These are phyloP conservation scores for Dillenia turbinata DNA, from an alignment of 164 flowering plant species.

Conservation along the genomic window DNA sequence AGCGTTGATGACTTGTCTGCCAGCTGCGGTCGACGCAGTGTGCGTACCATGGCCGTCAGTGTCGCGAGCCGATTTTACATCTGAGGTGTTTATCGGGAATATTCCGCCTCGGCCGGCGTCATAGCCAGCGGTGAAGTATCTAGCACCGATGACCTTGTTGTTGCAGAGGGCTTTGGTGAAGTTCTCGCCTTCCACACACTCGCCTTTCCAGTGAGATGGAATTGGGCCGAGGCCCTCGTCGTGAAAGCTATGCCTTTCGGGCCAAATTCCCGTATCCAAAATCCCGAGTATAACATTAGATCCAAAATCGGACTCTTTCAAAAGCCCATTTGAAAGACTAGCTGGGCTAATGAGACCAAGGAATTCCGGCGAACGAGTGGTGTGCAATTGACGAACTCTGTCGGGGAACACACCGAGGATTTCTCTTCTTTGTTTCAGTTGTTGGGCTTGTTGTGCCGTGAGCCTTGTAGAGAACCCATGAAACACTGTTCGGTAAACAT, in stretches of 20 bases:
- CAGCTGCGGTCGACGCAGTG: slow-evolving; percentile 60
- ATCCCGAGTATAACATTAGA: slow-evolving; percentile 45
- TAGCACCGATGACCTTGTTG: slow-evolving; percentile 46
- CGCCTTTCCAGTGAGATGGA: slow-evolving; percentile 49
- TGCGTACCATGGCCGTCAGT: slow-evolving; percentile 58
- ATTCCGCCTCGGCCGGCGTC: slow-evolving; percentile 12
- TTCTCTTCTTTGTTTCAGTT: slow-evolving; percentile 16
- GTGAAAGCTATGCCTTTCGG: slow-evolving; percentile 45
- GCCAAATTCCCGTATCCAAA: slow-evolving; percentile 57
- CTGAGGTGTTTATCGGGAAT: slow-evolving; percentile 3
- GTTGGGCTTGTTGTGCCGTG: slow-evolving; percentile 22
- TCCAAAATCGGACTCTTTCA: slow-evolving; percentile 38
- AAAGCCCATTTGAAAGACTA: not conserved
- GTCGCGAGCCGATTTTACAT: slow-evolving; percentile 29
- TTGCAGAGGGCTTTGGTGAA: slow-evolving; percentile 37
- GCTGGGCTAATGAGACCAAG: slow-evolving; percentile 27
- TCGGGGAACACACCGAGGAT: slow-evolving; percentile 36
- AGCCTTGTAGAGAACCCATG: slow-evolving; percentile 50
- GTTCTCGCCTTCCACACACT: slow-evolving; percentile 27
- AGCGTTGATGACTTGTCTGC: slow-evolving; percentile 25
- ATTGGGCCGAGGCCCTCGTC: slow-evolving; percentile 40
- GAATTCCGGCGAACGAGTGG: slow-evolving; percentile 44
- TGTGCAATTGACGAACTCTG: slow-evolving; percentile 29
- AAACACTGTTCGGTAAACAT: slow-evolving; percentile 44
- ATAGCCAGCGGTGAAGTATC: slow-evolving; percentile 28